phyloP scores from a whole-genome alignment of 1,139 yeast genomes.

The Scheffersomyces insectosa region DNA sequence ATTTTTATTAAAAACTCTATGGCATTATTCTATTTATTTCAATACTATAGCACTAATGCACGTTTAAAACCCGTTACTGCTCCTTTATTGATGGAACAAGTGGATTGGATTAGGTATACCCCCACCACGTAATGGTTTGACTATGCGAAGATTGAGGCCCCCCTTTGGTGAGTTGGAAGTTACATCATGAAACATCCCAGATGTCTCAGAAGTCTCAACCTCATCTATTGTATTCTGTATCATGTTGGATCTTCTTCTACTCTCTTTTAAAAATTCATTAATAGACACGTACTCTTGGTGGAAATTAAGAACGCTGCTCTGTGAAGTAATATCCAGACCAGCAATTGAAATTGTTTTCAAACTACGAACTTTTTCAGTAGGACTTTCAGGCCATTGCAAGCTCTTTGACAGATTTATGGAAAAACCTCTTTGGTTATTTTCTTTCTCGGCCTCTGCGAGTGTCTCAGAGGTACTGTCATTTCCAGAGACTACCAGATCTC shows the following conservation, averaged over 20 bases:
- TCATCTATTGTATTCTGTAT: slow-evolving; percentile 12
- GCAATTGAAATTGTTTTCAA: neutral
- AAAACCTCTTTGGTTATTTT: neutral
- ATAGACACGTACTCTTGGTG: slow-evolving; percentile 16
- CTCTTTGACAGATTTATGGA: neutral
- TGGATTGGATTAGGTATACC: slow-evolving; percentile 16
- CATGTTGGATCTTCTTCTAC: slow-evolving; percentile 11
- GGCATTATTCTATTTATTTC: too few relatives aligned
- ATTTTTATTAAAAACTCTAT: too few relatives aligned
- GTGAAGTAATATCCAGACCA: neutral
- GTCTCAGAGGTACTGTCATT: neutral
- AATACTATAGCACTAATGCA: too few relatives aligned
- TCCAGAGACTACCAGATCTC: neutral
- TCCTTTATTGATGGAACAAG: slow-evolving; percentile 9
- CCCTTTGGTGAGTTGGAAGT: slow-evolving; percentile 31
- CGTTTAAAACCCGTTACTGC: too few relatives aligned
- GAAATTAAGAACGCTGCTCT: slow-evolving; percentile 11
- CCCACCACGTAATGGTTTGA: slow-evolving; percentile 70
- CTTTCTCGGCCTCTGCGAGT: neutral
- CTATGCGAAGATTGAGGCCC: slow-evolving; percentile 58
- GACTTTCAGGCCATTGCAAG: neutral
- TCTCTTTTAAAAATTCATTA: slow-evolving; percentile 15
- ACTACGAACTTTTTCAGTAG: neutral
- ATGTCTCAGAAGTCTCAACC: slow-evolving; percentile 17
- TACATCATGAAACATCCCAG: slow-evolving; percentile 18